These are phyloP conservation scores for Suillus subaureus DNA, from an alignment of 768 basidiomycete species.

Conservation along the genomic window DNA sequence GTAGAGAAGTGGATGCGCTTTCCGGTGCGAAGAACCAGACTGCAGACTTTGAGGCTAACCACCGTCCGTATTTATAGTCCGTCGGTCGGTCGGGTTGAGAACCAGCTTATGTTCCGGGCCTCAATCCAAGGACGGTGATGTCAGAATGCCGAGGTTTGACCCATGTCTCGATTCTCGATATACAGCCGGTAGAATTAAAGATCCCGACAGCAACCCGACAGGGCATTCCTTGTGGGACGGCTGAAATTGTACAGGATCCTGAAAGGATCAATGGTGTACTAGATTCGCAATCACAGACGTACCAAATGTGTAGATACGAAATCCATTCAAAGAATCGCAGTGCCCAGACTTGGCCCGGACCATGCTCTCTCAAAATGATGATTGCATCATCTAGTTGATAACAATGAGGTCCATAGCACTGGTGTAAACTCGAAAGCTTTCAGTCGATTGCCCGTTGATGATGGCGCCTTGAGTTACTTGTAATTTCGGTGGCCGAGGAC, in stretches of 20 bases:
- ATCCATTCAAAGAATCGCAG: not conserved
- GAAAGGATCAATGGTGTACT: not conserved
- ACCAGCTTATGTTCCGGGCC: not conserved
- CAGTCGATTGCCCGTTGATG: not conserved
- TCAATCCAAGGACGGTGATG: not conserved
- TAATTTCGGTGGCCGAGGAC: not conserved
- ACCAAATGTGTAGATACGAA: not conserved
- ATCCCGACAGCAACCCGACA: not conserved
- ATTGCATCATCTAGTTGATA: not conserved
- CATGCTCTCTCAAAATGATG: not conserved
- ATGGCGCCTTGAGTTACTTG: not conserved
- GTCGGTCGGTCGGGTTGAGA: not conserved
- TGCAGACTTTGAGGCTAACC: not conserved
- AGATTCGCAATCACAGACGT: slow-evolving; percentile 1
- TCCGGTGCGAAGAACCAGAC: not conserved
- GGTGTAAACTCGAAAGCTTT: not conserved
- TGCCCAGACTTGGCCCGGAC: not conserved
- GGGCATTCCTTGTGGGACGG: not conserved
- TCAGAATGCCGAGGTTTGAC: not conserved
- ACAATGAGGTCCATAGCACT: not conserved
- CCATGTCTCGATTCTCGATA: not conserved
- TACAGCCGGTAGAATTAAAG: not conserved
- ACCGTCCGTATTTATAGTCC: slow-evolving; percentile 1
- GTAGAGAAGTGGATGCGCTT: not conserved
- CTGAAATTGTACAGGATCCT: not conserved